Evolutionary conservation across 2,329 filamentous ascomycete genomes (phyloP).

Genomic region (Leptographium flavum): DNA sequence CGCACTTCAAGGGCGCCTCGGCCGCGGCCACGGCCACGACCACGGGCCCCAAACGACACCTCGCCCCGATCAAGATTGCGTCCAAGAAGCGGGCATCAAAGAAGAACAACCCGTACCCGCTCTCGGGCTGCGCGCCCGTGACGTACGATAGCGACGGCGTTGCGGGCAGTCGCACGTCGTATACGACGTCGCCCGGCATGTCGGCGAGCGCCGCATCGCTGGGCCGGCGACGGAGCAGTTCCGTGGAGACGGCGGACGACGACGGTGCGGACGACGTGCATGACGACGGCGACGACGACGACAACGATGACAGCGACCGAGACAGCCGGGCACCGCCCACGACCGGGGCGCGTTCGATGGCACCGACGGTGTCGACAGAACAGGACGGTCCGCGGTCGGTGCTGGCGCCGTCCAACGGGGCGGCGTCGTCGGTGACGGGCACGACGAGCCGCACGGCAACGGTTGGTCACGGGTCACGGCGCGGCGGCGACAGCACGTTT

Average conservation of each 20-base stretch:
- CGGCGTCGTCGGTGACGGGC: slow-evolving; percentile 47
- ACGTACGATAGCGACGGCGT: background rate
- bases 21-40: slow-evolving; percentile 30
- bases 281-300: background rate
- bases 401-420: slow-evolving; percentile 58
- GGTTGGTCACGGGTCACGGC: slow-evolving; percentile 49
- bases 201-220: too few species aligned
- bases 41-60: slow-evolving; percentile 28
- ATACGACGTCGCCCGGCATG: too few species aligned
- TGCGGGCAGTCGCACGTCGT: slow-evolving; percentile 32
- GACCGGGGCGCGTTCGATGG: slow-evolving; percentile 56
- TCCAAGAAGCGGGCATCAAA: slow-evolving; percentile 46
- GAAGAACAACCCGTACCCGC: slow-evolving; percentile 84
- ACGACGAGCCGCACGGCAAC: slow-evolving; percentile 63
- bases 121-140: slow-evolving; percentile 45
- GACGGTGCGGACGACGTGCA: background rate
- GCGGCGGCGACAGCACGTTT: slow-evolving; percentile 62
- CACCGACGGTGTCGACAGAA: slow-evolving; percentile 73
- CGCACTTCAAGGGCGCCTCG: slow-evolving; percentile 62
- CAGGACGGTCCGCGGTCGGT: slow-evolving; percentile 63
- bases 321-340: slow-evolving; percentile 43
- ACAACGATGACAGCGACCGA: slow-evolving; percentile 15
- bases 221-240: slow-evolving; percentile 35
- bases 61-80: slow-evolving; percentile 23
- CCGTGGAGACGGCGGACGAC: slow-evolving; percentile 42